Percentiles rank a stretch among this genome's conserved stretches.
Conservation (phyloP, 371 early-diverging fungal species). For the Mucor indicus region DNA sequence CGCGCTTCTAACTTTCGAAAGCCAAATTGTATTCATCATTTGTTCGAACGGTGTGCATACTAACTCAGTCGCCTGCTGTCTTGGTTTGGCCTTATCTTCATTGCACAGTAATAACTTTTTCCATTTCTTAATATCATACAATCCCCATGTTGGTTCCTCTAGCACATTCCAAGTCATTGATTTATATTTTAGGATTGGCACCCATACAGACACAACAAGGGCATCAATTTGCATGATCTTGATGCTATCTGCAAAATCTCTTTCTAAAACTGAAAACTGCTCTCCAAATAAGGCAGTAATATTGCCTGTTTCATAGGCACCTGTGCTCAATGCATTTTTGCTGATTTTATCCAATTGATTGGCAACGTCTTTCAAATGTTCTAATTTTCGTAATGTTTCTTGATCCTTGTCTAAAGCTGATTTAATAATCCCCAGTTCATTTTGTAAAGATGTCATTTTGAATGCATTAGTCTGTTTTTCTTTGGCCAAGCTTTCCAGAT, state of each 20-base stretch:
- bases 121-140: conserved; percentile 55
- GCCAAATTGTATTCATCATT: conserved; percentile 76
- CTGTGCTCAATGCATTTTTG: conserved; percentile 35
- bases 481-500: conserved; percentile 64
- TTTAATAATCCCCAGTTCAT: conserved; percentile 40
- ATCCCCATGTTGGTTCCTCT: conserved; percentile 56
- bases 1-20: conserved; percentile 73
- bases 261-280: conserved; percentile 46
- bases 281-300: conserved; percentile 55
- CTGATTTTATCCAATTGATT: conserved; percentile 46
- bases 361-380: conserved; percentile 47
- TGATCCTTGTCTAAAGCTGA: conserved; percentile 33
- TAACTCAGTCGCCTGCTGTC: conserved; percentile 1
- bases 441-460: conserved; percentile 38
- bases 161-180: conserved; percentile 66
- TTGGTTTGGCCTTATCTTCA: conserved; percentile 19
- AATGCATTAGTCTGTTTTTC: conserved; percentile 50
- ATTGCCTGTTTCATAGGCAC: conserved; percentile 40
- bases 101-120: conserved; percentile 37
- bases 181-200: conserved; percentile 56
- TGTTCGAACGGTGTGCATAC: conserved; percentile 72
- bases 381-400: conserved; percentile 33
- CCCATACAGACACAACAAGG: conserved; percentile 63
- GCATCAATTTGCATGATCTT: conserved; percentile 59
- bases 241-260: conserved; percentile 54